These are phyloP conservation scores for Pseudocercospora crystallina DNA, from an alignment of 2,329 filamentous ascomycete genomes.

Conservation along the genomic window DNA sequence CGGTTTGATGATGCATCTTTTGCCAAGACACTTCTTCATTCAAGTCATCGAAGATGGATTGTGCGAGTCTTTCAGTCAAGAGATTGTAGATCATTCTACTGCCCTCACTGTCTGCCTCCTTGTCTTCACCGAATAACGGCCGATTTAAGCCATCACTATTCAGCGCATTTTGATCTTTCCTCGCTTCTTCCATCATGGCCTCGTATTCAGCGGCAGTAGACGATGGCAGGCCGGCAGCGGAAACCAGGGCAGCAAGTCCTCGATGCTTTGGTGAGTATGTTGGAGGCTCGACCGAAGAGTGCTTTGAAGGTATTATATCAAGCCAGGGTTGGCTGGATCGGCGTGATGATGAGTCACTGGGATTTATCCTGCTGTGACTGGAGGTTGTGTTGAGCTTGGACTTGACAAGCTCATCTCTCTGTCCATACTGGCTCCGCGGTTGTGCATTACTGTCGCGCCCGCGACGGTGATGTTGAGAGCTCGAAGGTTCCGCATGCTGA, in stretches of 20 bases:
- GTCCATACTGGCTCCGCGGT: slow-evolving; percentile 16
- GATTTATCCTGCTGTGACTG: slow-evolving; percentile 17
- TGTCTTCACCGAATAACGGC: slow-evolving; percentile 30
- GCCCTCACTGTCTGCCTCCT: slow-evolving; percentile 60
- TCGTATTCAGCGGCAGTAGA: slow-evolving; percentile 15
- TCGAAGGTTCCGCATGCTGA: slow-evolving; percentile 37
- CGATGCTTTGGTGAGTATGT: slow-evolving; percentile 7
- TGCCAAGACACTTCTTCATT: slow-evolving; percentile 80
- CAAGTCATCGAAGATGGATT: slow-evolving; percentile 67
- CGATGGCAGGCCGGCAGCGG: slow-evolving; percentile 1
- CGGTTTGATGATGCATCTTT: slow-evolving; percentile 87
- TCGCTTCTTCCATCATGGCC: slow-evolving; percentile 12
- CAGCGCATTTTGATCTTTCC: slow-evolving; percentile 2
- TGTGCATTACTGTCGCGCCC: slow-evolving; percentile 5
- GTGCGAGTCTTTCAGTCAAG: slow-evolving; percentile 53
- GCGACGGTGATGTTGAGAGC: slow-evolving; percentile 36
- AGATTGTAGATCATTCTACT: slow-evolving; percentile 72
- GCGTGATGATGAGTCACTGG: slow-evolving; percentile 17
- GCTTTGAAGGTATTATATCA: slow-evolving; percentile 9
- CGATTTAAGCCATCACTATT: not conserved
- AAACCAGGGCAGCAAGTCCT: slow-evolving; percentile 14
- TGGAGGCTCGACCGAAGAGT: not conserved
- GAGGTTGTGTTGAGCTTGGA: slow-evolving; percentile 14
- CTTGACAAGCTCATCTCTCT: slow-evolving; percentile 20
- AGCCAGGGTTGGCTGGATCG: slow-evolving; percentile 20